Evolutionary conservation across 495 filamentous ascomycete genomes (phyloP).

Genomic region (Aspergillus sclerotiicarbonarius): DNA sequence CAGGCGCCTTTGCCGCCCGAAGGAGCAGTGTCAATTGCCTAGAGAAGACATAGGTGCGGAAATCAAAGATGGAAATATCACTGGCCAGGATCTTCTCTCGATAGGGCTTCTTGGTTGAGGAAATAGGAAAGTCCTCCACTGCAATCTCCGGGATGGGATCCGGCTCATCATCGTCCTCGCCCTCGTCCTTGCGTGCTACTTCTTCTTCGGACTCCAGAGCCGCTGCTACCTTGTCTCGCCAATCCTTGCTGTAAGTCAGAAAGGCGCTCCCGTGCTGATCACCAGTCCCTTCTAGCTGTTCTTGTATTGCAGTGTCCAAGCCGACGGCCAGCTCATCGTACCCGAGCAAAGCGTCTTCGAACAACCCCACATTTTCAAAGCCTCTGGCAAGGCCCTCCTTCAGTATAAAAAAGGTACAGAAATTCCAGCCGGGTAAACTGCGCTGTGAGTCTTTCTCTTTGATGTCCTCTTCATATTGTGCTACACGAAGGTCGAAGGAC

Average conservation of each 20-base stretch:
- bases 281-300: slow-evolving; percentile 57
- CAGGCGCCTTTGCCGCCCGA: slow-evolving; percentile 69
- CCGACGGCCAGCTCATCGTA: slow-evolving; percentile 92
- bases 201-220: slow-evolving; percentile 30
- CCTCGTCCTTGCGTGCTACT: slow-evolving; percentile 5
- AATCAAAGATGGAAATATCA: slow-evolving; percentile 96
- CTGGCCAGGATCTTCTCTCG: slow-evolving; percentile 92
- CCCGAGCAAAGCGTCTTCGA: slow-evolving; percentile 88
- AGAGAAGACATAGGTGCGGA: slow-evolving; percentile 90
- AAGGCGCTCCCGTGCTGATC: slow-evolving; percentile 66
- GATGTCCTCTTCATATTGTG: slow-evolving; percentile 96
- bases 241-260: slow-evolving; percentile 65
- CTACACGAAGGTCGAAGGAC: slow-evolving; percentile 87
- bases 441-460: slow-evolving; percentile 89
- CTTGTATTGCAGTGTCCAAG: slow-evolving; percentile 75
- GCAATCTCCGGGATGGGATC: slow-evolving; percentile 31
- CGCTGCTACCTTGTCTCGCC: slow-evolving; percentile 57
- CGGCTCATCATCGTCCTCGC: slow-evolving; percentile 17
- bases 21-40: slow-evolving; percentile 82
- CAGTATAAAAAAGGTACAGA: slow-evolving; percentile 96
- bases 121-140: slow-evolving; percentile 55
- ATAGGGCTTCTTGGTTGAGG: slow-evolving; percentile 75
- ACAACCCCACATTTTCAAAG: slow-evolving; percentile 93
- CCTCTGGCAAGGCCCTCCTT: slow-evolving; percentile 92
- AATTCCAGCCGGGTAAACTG: slow-evolving; percentile 92